Evolutionary conservation across 129 eudicot genomes (phyloP).

Genomic region (Lactuca sativa): DNA sequence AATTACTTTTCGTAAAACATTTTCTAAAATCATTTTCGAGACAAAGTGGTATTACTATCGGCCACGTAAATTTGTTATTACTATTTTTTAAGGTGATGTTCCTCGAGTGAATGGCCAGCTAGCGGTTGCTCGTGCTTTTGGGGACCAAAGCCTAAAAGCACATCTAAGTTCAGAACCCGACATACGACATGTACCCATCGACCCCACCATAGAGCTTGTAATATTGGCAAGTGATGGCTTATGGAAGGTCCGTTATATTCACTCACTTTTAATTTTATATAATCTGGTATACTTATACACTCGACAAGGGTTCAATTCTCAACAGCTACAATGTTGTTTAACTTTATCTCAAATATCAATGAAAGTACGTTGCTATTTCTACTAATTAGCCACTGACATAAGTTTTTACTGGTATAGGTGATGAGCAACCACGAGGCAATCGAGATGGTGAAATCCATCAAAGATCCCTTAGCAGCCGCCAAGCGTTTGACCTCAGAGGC

Average conservation of each 20-base stretch:
- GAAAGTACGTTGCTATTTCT: neutral
- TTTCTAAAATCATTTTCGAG: too few relatives aligned
- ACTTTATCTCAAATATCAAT: too few relatives aligned
- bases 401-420: constrained; percentile 42
- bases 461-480: constrained; percentile 74
- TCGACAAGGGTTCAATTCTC: too few relatives aligned
- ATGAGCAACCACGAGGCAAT: constrained; percentile 71
- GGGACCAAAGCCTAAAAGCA: constrained; percentile 86
- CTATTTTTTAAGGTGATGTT: constrained; percentile 64
- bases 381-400: neutral
- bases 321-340: too few relatives aligned
- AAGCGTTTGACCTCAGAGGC: constrained; percentile 76
- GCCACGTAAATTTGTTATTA: neutral
- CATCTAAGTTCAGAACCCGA: constrained; percentile 93
- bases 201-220: constrained; percentile 58
- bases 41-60: too few relatives aligned
- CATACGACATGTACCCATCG: constrained; percentile 59
- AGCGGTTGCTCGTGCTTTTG: constrained; percentile 96
- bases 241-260: constrained; percentile 68
- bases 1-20: too few relatives aligned
- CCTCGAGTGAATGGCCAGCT: constrained; percentile 92
- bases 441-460: constrained; percentile 58
- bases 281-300: too few relatives aligned
- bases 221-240: constrained; percentile 91
- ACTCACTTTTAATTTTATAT: neutral